Evolutionary conservation across 495 filamentous ascomycete genomes (phyloP).

Genomic region (Xylaria flabelliformis): DNA sequence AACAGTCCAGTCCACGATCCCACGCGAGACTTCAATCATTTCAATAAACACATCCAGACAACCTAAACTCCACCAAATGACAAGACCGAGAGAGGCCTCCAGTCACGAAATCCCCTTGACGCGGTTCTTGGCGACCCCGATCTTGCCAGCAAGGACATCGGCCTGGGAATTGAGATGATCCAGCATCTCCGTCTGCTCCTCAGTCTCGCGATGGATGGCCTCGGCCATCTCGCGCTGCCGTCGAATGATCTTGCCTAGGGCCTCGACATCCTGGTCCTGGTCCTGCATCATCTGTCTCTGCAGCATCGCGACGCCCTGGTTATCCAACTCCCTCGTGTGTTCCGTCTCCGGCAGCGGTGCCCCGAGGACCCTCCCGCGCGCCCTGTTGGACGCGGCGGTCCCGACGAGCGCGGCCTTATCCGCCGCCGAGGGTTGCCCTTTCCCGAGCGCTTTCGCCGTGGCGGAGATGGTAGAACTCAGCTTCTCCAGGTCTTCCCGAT

Average conservation of each 20-base stretch:
- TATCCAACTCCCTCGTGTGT: slow-evolving; percentile 86
- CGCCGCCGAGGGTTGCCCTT: slow-evolving; percentile 32
- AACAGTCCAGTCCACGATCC: slow-evolving; percentile 34
- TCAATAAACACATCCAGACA: slow-evolving; percentile 28
- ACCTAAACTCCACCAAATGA: slow-evolving; percentile 27
- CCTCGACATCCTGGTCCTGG: slow-evolving; percentile 82
- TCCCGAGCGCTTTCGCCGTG: slow-evolving; percentile 33
- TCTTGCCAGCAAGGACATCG: slow-evolving; percentile 74
- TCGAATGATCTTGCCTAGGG: slow-evolving; percentile 75
- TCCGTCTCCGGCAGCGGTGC: slow-evolving; percentile 81
- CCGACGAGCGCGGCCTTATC: slow-evolving; percentile 48
- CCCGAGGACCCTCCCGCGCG: slow-evolving; percentile 74
- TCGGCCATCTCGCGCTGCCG: slow-evolving; percentile 86
- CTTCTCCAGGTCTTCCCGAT: slow-evolving; percentile 85
- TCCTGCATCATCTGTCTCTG: slow-evolving; percentile 83
- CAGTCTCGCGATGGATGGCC: slow-evolving; percentile 83
- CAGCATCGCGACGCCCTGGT: slow-evolving; percentile 83
- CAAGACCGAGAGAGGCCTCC: slow-evolving; percentile 17
- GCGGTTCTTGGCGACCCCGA: slow-evolving; percentile 81
- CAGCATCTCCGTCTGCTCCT: slow-evolving; percentile 83
- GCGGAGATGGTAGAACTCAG: slow-evolving; percentile 74
- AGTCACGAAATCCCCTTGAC: slow-evolving; percentile 69
- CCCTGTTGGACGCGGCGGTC: slow-evolving; percentile 31
- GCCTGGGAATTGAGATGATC: slow-evolving; percentile 76
- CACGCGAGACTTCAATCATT: slow-evolving; percentile 29